Conservation (phyloP, 331 rosid species). For the Malus hybrid region DNA sequence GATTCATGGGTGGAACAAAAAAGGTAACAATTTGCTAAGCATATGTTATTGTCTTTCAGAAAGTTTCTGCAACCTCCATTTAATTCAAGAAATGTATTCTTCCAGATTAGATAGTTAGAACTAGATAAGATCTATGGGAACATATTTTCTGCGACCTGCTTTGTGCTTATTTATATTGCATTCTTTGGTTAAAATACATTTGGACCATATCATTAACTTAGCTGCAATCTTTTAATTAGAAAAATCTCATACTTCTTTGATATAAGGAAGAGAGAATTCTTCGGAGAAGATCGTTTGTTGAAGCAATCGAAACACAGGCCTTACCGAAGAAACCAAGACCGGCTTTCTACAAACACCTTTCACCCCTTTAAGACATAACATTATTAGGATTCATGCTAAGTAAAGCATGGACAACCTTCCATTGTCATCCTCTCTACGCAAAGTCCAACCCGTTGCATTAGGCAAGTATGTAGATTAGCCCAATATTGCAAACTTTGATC, state of each 20-base stretch:
- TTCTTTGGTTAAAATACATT: background rate
- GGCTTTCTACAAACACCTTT: background rate
- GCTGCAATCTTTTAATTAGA: background rate
- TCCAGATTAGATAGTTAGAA: background rate
- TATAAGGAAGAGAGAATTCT: background rate
- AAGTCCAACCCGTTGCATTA: background rate
- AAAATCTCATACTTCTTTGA: background rate
- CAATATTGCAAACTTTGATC: background rate
- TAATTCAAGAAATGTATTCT: background rate
- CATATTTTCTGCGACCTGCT: too few relatives aligned
- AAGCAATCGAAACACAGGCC: background rate
- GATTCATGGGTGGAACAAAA: background rate
- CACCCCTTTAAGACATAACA: background rate
- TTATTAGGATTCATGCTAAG: background rate
- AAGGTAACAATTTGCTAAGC: background rate
- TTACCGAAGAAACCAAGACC: background rate
- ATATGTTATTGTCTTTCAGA: background rate
- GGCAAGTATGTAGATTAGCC: background rate
- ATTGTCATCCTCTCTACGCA: background rate
- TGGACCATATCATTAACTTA: background rate
- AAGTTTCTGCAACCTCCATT: background rate
- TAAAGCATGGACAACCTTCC: background rate
- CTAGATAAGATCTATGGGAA: background rate
- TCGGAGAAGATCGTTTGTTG: background rate
- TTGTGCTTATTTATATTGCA: background rate